Conservation (phyloP, 202 grass and related monocot genomes). For the Alloteropsis angusta region DNA sequence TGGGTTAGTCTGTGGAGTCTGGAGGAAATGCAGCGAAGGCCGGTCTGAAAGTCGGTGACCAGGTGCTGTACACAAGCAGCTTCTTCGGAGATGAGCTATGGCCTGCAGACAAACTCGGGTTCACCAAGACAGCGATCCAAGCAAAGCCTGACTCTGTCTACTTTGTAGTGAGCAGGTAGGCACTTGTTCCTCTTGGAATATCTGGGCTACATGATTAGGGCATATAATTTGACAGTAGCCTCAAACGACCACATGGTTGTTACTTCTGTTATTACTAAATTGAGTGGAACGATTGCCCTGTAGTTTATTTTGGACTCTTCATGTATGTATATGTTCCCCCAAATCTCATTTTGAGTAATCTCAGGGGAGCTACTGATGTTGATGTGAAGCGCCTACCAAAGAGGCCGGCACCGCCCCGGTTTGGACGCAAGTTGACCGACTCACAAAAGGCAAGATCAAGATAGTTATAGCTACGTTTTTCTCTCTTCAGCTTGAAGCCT, state of each 20-base stretch:
- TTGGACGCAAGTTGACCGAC: constrained; percentile 73
- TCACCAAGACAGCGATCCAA: constrained; percentile 96
- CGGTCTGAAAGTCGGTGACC: constrained; percentile 69
- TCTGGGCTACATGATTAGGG: not conserved
- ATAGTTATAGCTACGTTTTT: not conserved
- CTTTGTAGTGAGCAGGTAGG: constrained; percentile 80
- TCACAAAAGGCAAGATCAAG: constrained; percentile 67
- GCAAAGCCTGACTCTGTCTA: constrained; percentile 91
- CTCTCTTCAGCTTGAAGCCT: not conserved
- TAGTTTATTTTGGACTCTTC: not conserved
- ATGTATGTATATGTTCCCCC: not conserved
- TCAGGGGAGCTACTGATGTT: constrained; percentile 62
- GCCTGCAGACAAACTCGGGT: constrained; percentile 98
- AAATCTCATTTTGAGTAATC: constrained; percentile 6
- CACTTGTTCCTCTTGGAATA: not conserved
- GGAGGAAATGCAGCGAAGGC: constrained; percentile 86
- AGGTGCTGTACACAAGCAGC: constrained; percentile 92
- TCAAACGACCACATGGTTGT: not conserved
- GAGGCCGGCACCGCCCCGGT: constrained; percentile 79
- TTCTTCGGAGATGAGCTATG: constrained; percentile 97
- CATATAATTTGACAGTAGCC: too few species aligned
- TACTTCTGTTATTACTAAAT: not conserved
- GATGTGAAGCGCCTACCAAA: constrained; percentile 85
- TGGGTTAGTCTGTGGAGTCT: constrained; percentile 60
- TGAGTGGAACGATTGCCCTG: not conserved